Conservation (phyloP, 2,329 filamentous ascomycete genomes). For the Talaromyces sp. region DNA sequence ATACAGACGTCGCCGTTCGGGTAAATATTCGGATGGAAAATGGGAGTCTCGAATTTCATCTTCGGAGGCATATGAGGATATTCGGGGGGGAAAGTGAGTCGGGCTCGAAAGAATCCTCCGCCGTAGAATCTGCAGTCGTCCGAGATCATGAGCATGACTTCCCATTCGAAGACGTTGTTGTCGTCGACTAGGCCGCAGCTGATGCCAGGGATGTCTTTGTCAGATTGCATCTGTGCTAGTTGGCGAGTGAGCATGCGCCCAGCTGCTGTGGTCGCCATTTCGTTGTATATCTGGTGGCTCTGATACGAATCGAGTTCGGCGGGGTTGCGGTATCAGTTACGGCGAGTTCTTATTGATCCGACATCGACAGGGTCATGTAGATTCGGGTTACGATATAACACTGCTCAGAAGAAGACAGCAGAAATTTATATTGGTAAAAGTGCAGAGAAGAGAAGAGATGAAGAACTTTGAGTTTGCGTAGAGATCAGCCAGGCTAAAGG, state of each 20-base stretch:
- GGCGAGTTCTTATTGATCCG: background rate
- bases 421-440: background rate
- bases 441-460: background rate
- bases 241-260: conserved; percentile 72
- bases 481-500: background rate
- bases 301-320: background rate
- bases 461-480: background rate
- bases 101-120: conserved; percentile 90
- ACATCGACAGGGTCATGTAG: background rate
- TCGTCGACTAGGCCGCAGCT: conserved; percentile 83
- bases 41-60: conserved; percentile 78
- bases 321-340: background rate
- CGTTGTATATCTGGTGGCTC: background rate
- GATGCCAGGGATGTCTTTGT: conserved; percentile 89
- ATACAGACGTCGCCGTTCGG: conserved; percentile 86
- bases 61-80: conserved; percentile 88
- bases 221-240: conserved; percentile 88
- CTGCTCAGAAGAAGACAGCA: background rate
- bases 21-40: conserved; percentile 97
- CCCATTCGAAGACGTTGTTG: conserved; percentile 93
- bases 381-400: background rate
- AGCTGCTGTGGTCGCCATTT: conserved; percentile 44
- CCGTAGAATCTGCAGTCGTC: conserved; percentile 93
- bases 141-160: conserved; percentile 97
- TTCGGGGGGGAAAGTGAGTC: conserved; percentile 74